Conservation (phyloP, 257 asterid species). For the Nicotiana attenuata region DNA sequence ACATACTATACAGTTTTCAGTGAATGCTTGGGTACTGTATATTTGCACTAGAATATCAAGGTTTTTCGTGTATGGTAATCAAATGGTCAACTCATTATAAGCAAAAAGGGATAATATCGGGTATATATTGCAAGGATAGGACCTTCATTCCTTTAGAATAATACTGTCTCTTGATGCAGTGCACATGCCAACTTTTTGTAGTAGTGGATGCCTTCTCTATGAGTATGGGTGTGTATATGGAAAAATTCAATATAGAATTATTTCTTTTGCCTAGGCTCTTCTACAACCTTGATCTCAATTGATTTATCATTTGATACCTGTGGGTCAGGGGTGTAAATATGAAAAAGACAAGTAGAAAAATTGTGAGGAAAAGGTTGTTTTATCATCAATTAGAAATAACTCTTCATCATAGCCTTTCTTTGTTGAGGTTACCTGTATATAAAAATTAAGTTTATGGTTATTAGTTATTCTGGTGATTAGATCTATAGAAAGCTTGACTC, state of each 20-base stretch:
- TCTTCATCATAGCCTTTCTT: background rate
- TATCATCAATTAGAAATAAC: background rate
- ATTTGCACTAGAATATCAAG: background rate
- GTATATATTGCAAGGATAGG: background rate
- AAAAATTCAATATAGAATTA: background rate
- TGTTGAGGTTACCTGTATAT: background rate
- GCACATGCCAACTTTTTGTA: background rate
- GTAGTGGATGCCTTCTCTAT: background rate
- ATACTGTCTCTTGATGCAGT: background rate
- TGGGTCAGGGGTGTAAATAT: background rate
- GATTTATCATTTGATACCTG: background rate
- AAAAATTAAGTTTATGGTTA: background rate
- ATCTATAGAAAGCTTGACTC: background rate
- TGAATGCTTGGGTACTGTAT: constrained; percentile 89
- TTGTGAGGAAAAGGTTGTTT: background rate
- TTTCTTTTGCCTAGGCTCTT: background rate
- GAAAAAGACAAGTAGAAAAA: background rate
- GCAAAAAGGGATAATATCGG: background rate
- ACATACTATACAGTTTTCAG: constrained; percentile 75
- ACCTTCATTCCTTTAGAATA: background rate
- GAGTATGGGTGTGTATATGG: background rate
- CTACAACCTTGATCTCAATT: background rate
- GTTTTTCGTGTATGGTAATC: background rate
- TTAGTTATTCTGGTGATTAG: background rate
- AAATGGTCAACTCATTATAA: background rate